A percentile compares a stretch with the other conserved stretches of the same genome.
These are phyloP conservation scores for Urtica urens DNA, from an alignment of 306 rosid species.

Conservation along the genomic window DNA sequence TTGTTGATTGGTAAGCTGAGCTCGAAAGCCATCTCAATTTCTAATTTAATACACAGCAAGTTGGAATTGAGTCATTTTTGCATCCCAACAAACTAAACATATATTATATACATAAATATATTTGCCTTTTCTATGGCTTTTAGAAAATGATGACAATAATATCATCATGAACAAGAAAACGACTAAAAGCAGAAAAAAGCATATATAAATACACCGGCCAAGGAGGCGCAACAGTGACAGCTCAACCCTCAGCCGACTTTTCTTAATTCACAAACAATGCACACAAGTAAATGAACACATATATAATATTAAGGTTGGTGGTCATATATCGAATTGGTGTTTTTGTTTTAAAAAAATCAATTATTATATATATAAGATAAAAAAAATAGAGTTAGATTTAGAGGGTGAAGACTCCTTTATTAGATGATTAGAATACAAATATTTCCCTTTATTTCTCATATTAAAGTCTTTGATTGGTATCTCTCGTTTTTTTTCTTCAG, in stretches of 20 bases:
- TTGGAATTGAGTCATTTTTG: conserved; percentile 14
- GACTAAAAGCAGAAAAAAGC: conserved; percentile 17
- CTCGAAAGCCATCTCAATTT: background rate
- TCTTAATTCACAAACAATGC: conserved; percentile 18
- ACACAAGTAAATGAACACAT: background rate
- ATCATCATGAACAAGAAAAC: background rate
- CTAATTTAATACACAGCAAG: background rate
- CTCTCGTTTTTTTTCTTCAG: background rate
- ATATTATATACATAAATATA: background rate
- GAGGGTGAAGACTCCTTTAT: too few relatives aligned
- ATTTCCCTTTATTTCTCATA: background rate
- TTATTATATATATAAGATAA: too few relatives aligned
- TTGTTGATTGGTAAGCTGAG: conserved; percentile 5
- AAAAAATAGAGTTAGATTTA: too few relatives aligned
- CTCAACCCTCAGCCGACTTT: conserved; percentile 45
- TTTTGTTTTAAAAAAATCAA: too few relatives aligned
- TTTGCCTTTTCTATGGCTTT: background rate
- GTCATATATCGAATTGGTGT: too few relatives aligned
- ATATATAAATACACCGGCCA: conserved; percentile 25
- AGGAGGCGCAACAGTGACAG: conserved; percentile 34
- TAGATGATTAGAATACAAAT: background rate
- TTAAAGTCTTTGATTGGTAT: background rate
- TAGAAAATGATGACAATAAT: conserved; percentile 4
- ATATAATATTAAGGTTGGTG: too few relatives aligned
- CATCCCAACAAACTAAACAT: conserved; percentile 8